These are phyloP conservation scores for Calycina herbarum DNA, from an alignment of 2,329 filamentous ascomycete species.

Conservation along the genomic window DNA sequence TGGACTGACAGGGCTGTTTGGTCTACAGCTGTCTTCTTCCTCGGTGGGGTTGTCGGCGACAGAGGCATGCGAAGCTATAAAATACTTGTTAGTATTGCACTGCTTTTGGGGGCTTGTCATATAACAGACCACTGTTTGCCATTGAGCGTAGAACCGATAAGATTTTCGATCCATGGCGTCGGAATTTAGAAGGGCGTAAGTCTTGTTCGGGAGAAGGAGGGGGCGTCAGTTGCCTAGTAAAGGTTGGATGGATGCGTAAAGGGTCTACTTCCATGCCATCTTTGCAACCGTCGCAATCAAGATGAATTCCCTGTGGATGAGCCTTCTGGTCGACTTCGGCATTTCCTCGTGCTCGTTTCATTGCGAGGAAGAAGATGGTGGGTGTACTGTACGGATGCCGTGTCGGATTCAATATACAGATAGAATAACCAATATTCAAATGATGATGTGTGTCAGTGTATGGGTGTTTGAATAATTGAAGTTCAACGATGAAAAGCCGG, in stretches of 20 bases:
- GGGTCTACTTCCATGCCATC: slow-evolving; percentile 3
- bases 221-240: slow-evolving; percentile 30
- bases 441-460: not conserved
- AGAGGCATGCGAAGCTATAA: slow-evolving; percentile 24
- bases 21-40: not conserved
- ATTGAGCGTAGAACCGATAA: slow-evolving; percentile 45
- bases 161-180: slow-evolving; percentile 45
- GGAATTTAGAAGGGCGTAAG: slow-evolving; percentile 39
- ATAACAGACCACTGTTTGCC: slow-evolving; percentile 40
- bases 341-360: slow-evolving; percentile 29
- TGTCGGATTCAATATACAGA: not conserved
- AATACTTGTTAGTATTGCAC: slow-evolving; percentile 7
- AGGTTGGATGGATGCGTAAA: slow-evolving; percentile 1
- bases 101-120: not conserved
- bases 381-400: not conserved
- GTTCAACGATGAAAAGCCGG: not conserved
- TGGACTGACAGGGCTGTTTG: slow-evolving; percentile 10
- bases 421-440: slow-evolving; percentile 1
- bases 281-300: slow-evolving; percentile 9
- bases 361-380: slow-evolving; percentile 6
- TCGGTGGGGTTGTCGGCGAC: slow-evolving; percentile 19
- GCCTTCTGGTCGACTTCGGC: slow-evolving; percentile 12
- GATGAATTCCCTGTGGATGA: not conserved
- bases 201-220: slow-evolving; percentile 29
- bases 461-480: not conserved